phyloP scores from a whole-genome alignment of 495 filamentous ascomycete genomes.

The Rhypophila decipiens region DNA sequence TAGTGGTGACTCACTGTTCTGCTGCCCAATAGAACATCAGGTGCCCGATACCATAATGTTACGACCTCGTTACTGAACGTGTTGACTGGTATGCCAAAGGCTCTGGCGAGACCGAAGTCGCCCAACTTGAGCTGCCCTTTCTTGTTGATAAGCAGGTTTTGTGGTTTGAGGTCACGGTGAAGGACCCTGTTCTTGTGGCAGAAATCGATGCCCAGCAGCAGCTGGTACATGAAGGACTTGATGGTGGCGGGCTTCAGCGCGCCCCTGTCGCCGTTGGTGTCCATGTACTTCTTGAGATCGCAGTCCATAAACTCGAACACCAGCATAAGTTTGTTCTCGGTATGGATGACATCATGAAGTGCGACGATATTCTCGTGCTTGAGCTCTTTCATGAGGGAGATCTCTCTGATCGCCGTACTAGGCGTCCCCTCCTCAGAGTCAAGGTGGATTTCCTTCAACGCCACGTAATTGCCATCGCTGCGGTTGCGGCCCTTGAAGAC shows the following conservation, averaged over 20 bases:
- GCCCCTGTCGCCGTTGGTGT: slow-evolving; percentile 75
- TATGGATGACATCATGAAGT: slow-evolving; percentile 97
- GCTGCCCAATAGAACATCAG: slow-evolving; percentile 84
- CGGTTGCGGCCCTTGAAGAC: slow-evolving; percentile 98
- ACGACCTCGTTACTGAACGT: slow-evolving; percentile 98
- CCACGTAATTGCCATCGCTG: slow-evolving; percentile 91
- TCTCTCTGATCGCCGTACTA: slow-evolving; percentile 97
- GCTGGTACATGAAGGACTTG: slow-evolving; percentile 97
- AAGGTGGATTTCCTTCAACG: slow-evolving; percentile 97
- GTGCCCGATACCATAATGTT: slow-evolving; percentile 92
- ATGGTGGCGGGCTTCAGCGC: slow-evolving; percentile 78
- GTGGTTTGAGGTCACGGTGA: slow-evolving; percentile 92
- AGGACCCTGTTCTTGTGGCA: slow-evolving; percentile 94
- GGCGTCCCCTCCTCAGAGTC: slow-evolving; percentile 98
- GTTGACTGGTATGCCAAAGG: slow-evolving; percentile 95
- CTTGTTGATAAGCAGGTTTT: slow-evolving; percentile 91
- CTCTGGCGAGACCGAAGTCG: slow-evolving; percentile 86
- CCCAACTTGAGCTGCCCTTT: slow-evolving; percentile 90
- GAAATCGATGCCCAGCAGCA: slow-evolving; percentile 89
- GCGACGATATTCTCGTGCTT: slow-evolving; percentile 98
- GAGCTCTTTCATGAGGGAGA: slow-evolving; percentile 97
- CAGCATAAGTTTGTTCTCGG: slow-evolving; percentile 98
- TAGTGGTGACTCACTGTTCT: slow-evolving; percentile 49
- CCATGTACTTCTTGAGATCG: slow-evolving; percentile 99
- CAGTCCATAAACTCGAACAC: slow-evolving; percentile 98